Evolutionary conservation across 2,329 filamentous ascomycete genomes (phyloP), one percentile per base, ranked within the genome.

Genomic region (Sphaerostilbella broomeana): DNA sequence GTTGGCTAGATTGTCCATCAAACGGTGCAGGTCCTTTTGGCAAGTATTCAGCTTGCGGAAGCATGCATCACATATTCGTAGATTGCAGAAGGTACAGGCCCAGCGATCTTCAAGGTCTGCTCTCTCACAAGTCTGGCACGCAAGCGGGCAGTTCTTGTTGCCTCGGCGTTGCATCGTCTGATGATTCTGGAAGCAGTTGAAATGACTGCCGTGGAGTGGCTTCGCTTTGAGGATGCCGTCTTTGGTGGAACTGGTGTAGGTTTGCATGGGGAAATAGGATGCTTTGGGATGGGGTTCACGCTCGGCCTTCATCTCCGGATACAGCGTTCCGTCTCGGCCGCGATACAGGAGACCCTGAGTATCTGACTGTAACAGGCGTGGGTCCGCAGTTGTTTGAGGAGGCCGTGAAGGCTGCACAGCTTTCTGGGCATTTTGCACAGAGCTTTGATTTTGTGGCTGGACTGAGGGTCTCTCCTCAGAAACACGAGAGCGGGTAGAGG

Each of bases 11-110:
- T 59, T 52, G n/a, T 58, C 54, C 42, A 73, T 48, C 7, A 73
- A 53, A 25, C 48, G 53, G n/a, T 49, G 46, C 20, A 78, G 55
- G 43, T 75, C 64, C 17, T 65, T 60, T 26, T 62, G 58, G 32
- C 65, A 60, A 17, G 51, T 52, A 18, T 62, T 58, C 39, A 78
- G 53, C 16, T 59, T 52, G 10, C 60, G 64, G 26, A 61, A 53
- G 48, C 75, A 79, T 2, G 57, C 46, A 21, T 63, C 60, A 54
- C 75, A 79, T 42, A 77, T 64, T 36, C 72, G 67, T 33, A 77
- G 49, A 43, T 65, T 61, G 55, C 73, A 77, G 54, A 68, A 72
- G 11, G 57, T 56, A 52, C 73, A 77, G 15, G 60, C 61, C 56
- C 60, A 69, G 24, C 73, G 67, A 45, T 65, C 57, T 30, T 65